Base-by-base conservation (phyloP, 768 basidiomycete species). In the Inosperma sp. region DNA sequence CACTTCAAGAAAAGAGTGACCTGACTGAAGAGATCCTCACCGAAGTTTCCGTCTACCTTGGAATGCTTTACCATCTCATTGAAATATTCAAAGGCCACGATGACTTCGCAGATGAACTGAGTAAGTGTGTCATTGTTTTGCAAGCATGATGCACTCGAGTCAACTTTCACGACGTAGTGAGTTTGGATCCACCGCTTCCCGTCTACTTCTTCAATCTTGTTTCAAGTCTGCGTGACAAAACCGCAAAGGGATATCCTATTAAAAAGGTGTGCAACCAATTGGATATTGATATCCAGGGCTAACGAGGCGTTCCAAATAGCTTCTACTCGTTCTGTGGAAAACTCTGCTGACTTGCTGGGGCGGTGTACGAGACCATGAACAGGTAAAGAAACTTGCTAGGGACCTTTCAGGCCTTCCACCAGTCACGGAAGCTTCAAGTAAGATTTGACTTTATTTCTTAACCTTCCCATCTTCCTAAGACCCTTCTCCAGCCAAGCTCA, bases 311-410 rank as follows among this genome's bases (percentile, higher is more conserved):
- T 9, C 12, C 25, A 25, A 19, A 19, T 58, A 96, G 94, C 81
- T 97, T 3, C 79, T 99, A 10, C 80, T 98, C 13, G 80, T 99
- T 0, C 73, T 96, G 7, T 99, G 96, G 96, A 99, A 98, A 65
- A 83, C 90, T 0, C 69, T 98, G 33, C 72, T 99, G 39, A 83
- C 91, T 27, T 96, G 92, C 65, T 86, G 93, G 61, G 96, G 96
- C 34, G 96, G 96, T 5, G 78, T 95, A 54, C 83, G 87, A 51
- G 95, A 98, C 59, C 79, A 90, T 35, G 74, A 73, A 7, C 82
- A 90, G 40, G 91, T 86, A 37, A 94, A 94, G 70, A 85, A 77
- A 48, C 73, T 96, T 6, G 81, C 91, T 1, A 79, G 96, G 45
- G 93, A 97, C 59, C 73, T 96, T 34, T 81, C 88, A 10, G 88